phyloP scores from a whole-genome alignment of 208 protist species.

The Leishmania amazonensis region DNA sequence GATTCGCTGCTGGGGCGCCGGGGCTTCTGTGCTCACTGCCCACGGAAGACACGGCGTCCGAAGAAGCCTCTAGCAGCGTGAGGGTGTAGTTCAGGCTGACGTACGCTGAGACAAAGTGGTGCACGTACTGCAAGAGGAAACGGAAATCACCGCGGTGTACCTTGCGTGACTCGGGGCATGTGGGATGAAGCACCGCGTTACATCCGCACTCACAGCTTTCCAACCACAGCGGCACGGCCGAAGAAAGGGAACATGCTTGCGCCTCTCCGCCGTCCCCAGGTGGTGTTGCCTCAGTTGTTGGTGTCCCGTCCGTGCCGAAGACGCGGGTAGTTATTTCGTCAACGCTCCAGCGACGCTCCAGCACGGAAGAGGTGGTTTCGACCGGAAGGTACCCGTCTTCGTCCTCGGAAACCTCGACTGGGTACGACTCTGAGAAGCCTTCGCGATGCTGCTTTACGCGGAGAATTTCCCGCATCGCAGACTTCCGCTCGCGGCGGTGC shows the following conservation, averaged over 20 bases:
- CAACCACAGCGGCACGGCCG: conserved; percentile 16
- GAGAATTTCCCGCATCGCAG: conserved; percentile 26
- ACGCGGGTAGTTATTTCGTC: conserved; percentile 26
- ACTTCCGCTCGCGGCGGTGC: conserved; percentile 23
- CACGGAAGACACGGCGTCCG: conserved; percentile 8
- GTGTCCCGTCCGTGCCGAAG: conserved; percentile 22
- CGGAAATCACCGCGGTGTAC: conserved; percentile 54
- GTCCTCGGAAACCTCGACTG: conserved; percentile 25
- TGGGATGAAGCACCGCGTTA: conserved; percentile 40
- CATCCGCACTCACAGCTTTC: conserved; percentile 17
- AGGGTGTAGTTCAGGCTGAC: conserved; percentile 34
- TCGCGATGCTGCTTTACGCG: conserved; percentile 29
- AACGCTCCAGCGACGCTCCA: conserved; percentile 14
- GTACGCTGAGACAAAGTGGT: conserved; percentile 49
- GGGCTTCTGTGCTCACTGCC: not conserved
- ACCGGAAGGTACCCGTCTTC: conserved; percentile 31
- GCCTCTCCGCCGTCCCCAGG: not conserved
- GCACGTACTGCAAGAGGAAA: conserved; percentile 56
- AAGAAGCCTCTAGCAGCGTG: conserved; percentile 28
- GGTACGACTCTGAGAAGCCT: conserved; percentile 18
- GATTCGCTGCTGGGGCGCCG: conserved; percentile 14
- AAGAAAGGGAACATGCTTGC: not conserved
- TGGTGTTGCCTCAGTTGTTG: not conserved
- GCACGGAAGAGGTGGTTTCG: conserved; percentile 16
- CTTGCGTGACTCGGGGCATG: conserved; percentile 40